These are phyloP conservation scores for Fusarium setosum DNA, from an alignment of 2,329 filamentous ascomycete species.

Conservation along the genomic window DNA sequence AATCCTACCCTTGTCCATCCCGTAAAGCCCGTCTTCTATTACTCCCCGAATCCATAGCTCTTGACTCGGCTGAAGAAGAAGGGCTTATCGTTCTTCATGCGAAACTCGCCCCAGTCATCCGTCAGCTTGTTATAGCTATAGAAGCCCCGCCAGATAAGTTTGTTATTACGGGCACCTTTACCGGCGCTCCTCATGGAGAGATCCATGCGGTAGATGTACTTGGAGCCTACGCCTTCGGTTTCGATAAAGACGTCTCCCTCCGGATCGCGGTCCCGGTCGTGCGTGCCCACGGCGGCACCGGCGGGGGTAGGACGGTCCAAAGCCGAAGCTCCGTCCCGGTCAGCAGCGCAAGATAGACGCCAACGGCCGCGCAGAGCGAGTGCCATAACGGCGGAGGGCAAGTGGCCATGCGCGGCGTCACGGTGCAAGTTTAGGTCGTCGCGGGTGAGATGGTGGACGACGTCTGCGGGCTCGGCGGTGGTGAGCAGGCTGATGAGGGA, in stretches of 20 bases:
- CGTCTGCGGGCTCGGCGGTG: constrained; percentile 83
- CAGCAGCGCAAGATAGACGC: constrained; percentile 56
- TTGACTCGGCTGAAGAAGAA: constrained; percentile 76
- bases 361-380: constrained; percentile 71
- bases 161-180: constrained; percentile 80
- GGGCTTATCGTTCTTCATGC: constrained; percentile 70
- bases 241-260: constrained; percentile 84
- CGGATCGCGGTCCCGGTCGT: constrained; percentile 40
- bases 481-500: constrained; percentile 83
- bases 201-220: constrained; percentile 89
- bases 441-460: constrained; percentile 84
- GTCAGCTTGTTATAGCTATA: constrained; percentile 92
- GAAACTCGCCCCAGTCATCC: constrained; percentile 90
- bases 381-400: constrained; percentile 70
- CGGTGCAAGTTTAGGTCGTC: constrained; percentile 69
- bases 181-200: constrained; percentile 75
- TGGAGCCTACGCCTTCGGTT: constrained; percentile 81
- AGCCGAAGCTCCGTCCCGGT: constrained; percentile 41
- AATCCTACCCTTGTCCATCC: background rate
- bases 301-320: constrained; percentile 8
- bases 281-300: background rate
- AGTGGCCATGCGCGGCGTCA: constrained; percentile 44
- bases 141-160: constrained; percentile 87
- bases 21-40: background rate
- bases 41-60: constrained; percentile 66